Evolutionary conservation across 208 protist species (phyloP).

Genomic region (Leishmania arabica): DNA sequence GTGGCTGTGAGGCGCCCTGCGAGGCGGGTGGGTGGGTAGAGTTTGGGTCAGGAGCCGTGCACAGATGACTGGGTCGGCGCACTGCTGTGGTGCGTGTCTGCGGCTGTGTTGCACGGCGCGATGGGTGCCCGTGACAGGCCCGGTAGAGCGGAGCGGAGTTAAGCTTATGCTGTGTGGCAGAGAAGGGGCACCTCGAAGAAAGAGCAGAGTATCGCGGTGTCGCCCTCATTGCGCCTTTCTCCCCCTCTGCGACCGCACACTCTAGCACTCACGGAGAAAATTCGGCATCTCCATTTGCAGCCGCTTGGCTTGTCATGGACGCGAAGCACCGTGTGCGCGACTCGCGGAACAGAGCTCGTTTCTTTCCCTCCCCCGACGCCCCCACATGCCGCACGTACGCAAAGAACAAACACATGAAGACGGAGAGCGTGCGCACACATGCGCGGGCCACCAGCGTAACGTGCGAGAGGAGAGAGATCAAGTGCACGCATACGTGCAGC

Average conservation of each 20-base stretch:
- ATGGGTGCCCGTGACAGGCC: background rate
- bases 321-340: background rate
- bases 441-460: background rate
- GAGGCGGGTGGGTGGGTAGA: background rate
- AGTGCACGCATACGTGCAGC: background rate
- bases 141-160: too few species aligned
- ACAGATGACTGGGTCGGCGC: background rate
- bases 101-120: background rate
- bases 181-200: background rate
- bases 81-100: background rate
- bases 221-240: background rate
- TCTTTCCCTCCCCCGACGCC: background rate
- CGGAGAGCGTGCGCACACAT: background rate
- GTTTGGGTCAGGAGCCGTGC: background rate
- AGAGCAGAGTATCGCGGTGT: background rate
- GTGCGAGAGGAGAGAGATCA: background rate
- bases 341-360: background rate
- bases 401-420: background rate
- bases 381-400: background rate
- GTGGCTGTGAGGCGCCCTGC: background rate
- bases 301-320: background rate
- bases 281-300: background rate
- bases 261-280: background rate
- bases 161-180: background rate
- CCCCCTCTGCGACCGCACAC: background rate